Conservation (phyloP, 2,329 filamentous ascomycete genomes). For the Botrytis byssoidea region DNA sequence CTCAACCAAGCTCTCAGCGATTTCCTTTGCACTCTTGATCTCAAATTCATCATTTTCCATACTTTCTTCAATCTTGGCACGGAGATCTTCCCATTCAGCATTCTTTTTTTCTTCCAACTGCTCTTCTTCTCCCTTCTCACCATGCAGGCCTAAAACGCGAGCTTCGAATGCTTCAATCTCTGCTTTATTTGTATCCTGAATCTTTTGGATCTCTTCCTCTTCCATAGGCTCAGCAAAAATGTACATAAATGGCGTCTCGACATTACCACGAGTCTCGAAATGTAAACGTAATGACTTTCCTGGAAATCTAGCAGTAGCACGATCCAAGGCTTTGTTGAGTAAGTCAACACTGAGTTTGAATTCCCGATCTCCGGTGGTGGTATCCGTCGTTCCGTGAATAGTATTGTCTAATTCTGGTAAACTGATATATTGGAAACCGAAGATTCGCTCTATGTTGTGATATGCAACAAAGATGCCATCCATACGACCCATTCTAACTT, state of each 20-base stretch:
- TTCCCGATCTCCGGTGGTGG: slow-evolving; percentile 72
- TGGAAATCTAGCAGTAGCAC: slow-evolving; percentile 73
- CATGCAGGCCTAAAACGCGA: slow-evolving; percentile 53
- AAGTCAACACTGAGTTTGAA: slow-evolving; percentile 79
- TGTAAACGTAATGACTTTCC: slow-evolving; percentile 73
- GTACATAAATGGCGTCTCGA: slow-evolving; percentile 67
- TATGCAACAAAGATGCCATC: slow-evolving; percentile 97
- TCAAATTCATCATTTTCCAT: slow-evolving; percentile 36
- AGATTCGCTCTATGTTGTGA: slow-evolving; percentile 92
- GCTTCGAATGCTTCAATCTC: slow-evolving; percentile 69
- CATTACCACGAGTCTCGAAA: slow-evolving; percentile 68
- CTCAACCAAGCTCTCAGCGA: slow-evolving; percentile 23
- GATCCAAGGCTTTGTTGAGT: slow-evolving; percentile 75
- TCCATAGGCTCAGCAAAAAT: slow-evolving; percentile 85
- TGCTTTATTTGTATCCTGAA: slow-evolving; percentile 67
- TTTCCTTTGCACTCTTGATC: slow-evolving; percentile 22
- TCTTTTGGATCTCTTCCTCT: slow-evolving; percentile 65
- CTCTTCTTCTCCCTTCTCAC: slow-evolving; percentile 37
- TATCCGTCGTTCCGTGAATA: slow-evolving; percentile 74
- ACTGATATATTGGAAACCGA: slow-evolving; percentile 94
- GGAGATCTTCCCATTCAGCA: slow-evolving; percentile 36
- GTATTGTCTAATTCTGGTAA: slow-evolving; percentile 84
- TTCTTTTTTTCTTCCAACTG: slow-evolving; percentile 30
- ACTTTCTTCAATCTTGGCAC: slow-evolving; percentile 38
- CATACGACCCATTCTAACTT: slow-evolving; percentile 97